Conservation (phyloP, 176 grass and related monocot species). For the Carex myosuroides region DNA sequence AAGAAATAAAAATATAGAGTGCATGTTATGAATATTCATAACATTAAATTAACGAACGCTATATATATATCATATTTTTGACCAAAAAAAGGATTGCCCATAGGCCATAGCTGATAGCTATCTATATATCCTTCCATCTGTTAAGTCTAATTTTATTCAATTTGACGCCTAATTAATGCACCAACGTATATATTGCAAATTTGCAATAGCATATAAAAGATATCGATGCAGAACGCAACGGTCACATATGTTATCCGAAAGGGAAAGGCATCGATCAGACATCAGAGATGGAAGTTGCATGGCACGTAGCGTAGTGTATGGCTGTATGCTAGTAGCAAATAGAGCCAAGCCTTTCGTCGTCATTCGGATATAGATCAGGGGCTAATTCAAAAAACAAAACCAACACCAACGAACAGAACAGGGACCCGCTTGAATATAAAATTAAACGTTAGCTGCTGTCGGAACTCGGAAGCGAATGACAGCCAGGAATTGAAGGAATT, state of each 20-base stretch:
- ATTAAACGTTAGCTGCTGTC: slow-evolving; percentile 17
- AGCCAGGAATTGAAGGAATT: not conserved
- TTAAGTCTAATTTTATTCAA: too few species aligned
- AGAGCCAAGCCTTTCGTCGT: not conserved
- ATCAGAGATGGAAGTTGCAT: not conserved
- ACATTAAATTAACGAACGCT: too few species aligned
- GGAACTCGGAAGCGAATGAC: slow-evolving; percentile 5
- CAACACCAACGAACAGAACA: not conserved
- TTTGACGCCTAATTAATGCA: too few species aligned
- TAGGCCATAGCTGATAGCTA: too few species aligned
- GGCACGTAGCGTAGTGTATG: slow-evolving; percentile 32
- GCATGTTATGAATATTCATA: too few species aligned
- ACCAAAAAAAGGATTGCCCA: too few species aligned
- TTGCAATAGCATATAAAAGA: too few species aligned
- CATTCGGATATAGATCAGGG: not conserved
- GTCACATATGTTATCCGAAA: slow-evolving; percentile 18
- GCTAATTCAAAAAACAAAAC: not conserved
- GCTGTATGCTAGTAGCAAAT: not conserved
- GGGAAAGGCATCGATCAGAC: not conserved
- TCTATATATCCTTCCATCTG: too few species aligned
- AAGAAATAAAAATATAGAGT: too few species aligned
- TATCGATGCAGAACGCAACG: slow-evolving; percentile 4
- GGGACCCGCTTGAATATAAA: not conserved
- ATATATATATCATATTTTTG: too few species aligned
- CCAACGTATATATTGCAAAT: too few species aligned